Base-by-base conservation (phyloP, 2,329 filamentous ascomycete genomes). In the Orbilia brochopaga region DNA sequence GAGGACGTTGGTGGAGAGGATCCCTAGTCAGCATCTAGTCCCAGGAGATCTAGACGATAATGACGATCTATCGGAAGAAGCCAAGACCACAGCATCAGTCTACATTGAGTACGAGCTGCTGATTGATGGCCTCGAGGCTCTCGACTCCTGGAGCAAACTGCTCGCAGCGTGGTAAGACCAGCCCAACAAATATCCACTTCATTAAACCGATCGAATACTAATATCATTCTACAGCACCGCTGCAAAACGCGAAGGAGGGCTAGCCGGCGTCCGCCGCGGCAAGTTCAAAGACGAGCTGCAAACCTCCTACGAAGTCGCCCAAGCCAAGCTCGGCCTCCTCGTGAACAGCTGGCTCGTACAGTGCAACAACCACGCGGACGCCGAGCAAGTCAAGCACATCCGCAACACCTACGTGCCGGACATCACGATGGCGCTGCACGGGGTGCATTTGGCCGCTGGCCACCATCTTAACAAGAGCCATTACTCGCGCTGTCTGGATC, bases 361-460 rank as follows among this genome's bases (percentile, higher is more conserved):
- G 30, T 67, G 63, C 75, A 67, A 84, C 83, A 82, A 55, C 77
- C 78, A 74, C 44, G 19, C 59, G 58, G 89, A 88, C 76, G 84
- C 86, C 69, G 78, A 82, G 15, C 86, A 90, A 61, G 84, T 91
- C 53, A 80, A 80, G 53, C 80, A 83, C 23, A 85, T 97, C 57
- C 87, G 92, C 74, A 85, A 87, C 61, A 85, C 86, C 0, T 97
- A 96, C 79, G 83, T 99, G 1, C 92, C 94, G 1, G 92, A 97
- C 78, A 85, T 90, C 17, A 83, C 96, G 46, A 84, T 99, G 55
- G 90, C 90, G 1, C 97, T 94, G 78, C 86, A 94, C 78, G 88
- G 86, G 76, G 88, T 90, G 1, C 82, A 97, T 55, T 90, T 95
- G 78, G 90, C 89, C 77, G 89, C 90, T 0, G 91, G 91, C 2